These are phyloP conservation scores for Claviceps sp. DNA, from an alignment of 2,329 filamentous ascomycete species.

Conservation along the genomic window DNA sequence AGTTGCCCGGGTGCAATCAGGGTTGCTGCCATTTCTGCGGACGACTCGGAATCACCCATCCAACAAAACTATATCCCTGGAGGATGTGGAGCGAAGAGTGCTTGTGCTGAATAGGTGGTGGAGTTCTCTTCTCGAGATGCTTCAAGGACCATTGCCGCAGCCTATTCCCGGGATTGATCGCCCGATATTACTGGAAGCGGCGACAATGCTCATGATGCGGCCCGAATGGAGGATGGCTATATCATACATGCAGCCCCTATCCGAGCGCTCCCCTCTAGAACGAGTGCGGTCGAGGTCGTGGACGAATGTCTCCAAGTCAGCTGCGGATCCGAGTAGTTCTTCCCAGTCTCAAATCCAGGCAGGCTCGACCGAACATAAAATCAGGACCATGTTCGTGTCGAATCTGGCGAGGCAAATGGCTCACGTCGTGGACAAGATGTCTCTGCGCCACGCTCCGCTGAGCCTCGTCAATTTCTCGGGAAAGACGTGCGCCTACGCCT, in stretches of 20 bases:
- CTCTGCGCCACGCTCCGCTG: conserved; percentile 50
- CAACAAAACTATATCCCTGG: conserved; percentile 49
- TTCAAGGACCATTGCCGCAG: conserved; percentile 54
- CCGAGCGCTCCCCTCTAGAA: conserved; percentile 38
- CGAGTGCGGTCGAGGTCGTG: conserved; percentile 30
- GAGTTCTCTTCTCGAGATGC: conserved; percentile 67
- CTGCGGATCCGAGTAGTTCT: conserved; percentile 46
- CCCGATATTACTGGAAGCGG: conserved; percentile 64
- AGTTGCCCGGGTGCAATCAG: conserved; percentile 58
- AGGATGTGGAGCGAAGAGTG: conserved; percentile 70
- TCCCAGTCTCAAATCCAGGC: conserved; percentile 40
- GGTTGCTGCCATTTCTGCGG: conserved; percentile 64
- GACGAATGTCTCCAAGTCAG: conserved; percentile 43
- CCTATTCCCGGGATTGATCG: conserved; percentile 75
- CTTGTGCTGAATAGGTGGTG: conserved; percentile 86
- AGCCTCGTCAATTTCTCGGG: conserved; percentile 75
- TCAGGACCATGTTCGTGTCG: conserved; percentile 72
- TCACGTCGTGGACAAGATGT: conserved; percentile 83
- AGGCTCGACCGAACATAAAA: conserved; percentile 72
- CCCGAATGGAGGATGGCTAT: conserved; percentile 74
- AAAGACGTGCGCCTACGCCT: conserved; percentile 83
- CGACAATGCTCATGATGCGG: conserved; percentile 73
- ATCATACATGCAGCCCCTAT: conserved; percentile 50
- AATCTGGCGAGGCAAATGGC: conserved; percentile 74
- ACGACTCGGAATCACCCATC: conserved; percentile 56